Base-by-base conservation (phyloP, 202 grass and related monocot genomes). In the Dendrocalamus latiflorus region DNA sequence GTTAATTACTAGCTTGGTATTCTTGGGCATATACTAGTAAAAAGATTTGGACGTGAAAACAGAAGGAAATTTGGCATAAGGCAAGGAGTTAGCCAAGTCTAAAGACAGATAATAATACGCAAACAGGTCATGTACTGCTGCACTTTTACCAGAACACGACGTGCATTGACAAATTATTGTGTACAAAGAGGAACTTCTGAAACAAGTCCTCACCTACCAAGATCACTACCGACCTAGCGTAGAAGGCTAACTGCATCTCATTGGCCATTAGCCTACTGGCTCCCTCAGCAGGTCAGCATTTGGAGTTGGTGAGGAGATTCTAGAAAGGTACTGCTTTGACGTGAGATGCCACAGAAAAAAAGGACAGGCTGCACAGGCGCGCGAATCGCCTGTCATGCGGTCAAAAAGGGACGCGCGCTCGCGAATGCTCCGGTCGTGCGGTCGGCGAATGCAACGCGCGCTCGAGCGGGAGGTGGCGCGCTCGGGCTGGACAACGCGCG, bases 271-370 rank as follows among this genome's bases (percentile, higher is more conserved):
- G n/a, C n/a, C n/a, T n/a, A n/a, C 17, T 9, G 47, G 33, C 4
- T 34, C 22, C 30, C 43, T 18, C 44, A n/a, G 6, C n/a, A 33
- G 63, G 57, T 61, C 78, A 69, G 60, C 53, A 21, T 86, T 80
- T 56, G 79, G 60, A 77, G 83, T 86, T 83, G 88, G 83, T 86
- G 79, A 61, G 78, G 24, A 54, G 49, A 83, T 20, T 45, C 7
- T 36, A 37, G 51, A 90, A 68, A 86, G 68, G 59, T 37, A 41
- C 65, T 51, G 24, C 80, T 81, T 69, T 80, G 62, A 25, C 74
- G 68, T 30, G 79, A 82, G 68, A 53, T 47, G 79, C 41, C 83
- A 68, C n/a, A n/a, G n/a, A n/a, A n/a, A n/a, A n/a, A n/a, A n/a
- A n/a, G n/a, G n/a, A n/a, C n/a, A n/a, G n/a, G n/a, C n/a, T n/a